Evolutionary conservation across 106 monocot species (phyloP), one percentile per base, ranked within the genome.

Genomic region (Acorus gramineus): DNA sequence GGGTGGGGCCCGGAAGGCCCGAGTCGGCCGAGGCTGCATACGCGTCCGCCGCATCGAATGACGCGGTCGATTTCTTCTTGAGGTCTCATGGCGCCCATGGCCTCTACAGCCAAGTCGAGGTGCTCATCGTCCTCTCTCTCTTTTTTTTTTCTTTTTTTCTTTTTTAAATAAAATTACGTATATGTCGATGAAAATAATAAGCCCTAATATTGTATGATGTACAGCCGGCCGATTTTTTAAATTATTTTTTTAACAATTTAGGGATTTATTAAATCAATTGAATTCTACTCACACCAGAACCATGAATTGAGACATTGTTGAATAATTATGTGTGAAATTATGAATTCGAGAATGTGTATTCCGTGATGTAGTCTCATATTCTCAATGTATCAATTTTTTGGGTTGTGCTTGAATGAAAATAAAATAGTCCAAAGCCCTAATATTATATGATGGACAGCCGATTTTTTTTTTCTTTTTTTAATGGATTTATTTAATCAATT

Each of bases 11-110:
- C 11, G 47, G 4, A 12, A 7, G 49, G 7, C 47, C 46, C 8
- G 9, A 7, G 47, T 59, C 44, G 43, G 6, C 14, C 2, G 45
- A 5, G 13, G 50, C 46, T 2, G 44, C 53, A 9, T 6, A 52
- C 6, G 46, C 50, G 11, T 9, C 47, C 52, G 47, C 42, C 46
- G 53, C 13, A n/a, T 28, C 45, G 3, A 63, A 71, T 62, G 71
- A 71, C 7, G 71, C 71, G 46, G 71, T 71, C 10, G 62, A 56
- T 28, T 13, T 55, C 14, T 71, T 62, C 47, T 47, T 71, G 46
- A 43, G 49, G 14, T 46, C 61, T 3, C 49, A 44, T 2, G 63
- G 71, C 7, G 44, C 46, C 55, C 14, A 55, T 14, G 71, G 71
- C 42, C 14, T 71, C 4, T 71, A 54, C 54, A 46, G 54, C 8